These are phyloP conservation scores for Pichia sp. DNA, from an alignment of 1,139 yeast species.

Conservation along the genomic window DNA sequence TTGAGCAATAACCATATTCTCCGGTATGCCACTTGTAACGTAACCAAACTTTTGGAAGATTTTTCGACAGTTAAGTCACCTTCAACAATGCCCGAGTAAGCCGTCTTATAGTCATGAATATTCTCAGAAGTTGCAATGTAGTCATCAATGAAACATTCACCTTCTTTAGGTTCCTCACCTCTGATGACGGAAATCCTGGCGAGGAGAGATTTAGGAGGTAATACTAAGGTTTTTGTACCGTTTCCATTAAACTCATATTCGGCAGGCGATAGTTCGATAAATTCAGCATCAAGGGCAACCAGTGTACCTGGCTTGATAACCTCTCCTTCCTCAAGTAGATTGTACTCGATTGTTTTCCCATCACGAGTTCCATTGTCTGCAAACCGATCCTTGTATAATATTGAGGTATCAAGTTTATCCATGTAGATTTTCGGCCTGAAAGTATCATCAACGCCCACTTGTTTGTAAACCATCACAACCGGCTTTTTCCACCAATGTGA, in stretches of 20 bases:
- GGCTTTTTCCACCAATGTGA: constrained; percentile 80
- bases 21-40: constrained; percentile 78
- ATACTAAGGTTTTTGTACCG: constrained; percentile 57
- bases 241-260: constrained; percentile 67
- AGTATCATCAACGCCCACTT: constrained; percentile 29
- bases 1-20: constrained; percentile 84
- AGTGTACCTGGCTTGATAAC: constrained; percentile 70
- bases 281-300: constrained; percentile 95
- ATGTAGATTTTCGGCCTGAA: constrained; percentile 38
- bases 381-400: constrained; percentile 71
- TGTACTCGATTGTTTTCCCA: constrained; percentile 53
- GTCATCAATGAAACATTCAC: constrained; percentile 87
- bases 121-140: constrained; percentile 69
- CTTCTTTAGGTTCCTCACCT: constrained; percentile 62
- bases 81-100: constrained; percentile 85
- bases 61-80: constrained; percentile 76
- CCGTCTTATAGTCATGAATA: constrained; percentile 81
- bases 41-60: constrained; percentile 68
- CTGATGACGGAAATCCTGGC: constrained; percentile 88
- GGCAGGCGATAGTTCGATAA: constrained; percentile 77
- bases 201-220: constrained; percentile 70
- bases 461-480: constrained; percentile 61
- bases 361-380: constrained; percentile 58
- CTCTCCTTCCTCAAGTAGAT: constrained; percentile 55
- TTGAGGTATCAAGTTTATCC: constrained; percentile 46